Base-by-base conservation (phyloP, 2,329 filamentous ascomycete species). In the Penicillium sp. region DNA sequence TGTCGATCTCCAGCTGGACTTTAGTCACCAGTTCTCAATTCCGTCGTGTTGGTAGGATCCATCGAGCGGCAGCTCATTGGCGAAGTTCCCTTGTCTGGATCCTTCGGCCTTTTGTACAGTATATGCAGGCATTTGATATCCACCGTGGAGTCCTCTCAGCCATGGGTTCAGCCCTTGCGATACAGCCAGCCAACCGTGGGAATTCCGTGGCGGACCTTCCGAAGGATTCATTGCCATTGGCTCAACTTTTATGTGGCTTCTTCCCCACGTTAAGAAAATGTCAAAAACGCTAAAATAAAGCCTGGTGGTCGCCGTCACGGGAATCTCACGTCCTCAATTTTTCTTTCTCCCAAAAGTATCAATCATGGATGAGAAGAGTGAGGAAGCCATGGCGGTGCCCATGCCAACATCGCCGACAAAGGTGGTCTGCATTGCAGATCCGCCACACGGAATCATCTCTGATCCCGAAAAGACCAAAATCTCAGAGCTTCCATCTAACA, bases 351-450 rank as follows among this genome's bases (percentile, higher is more conserved):
- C 10, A 16, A 13, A 21, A 21, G 22, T 22, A 40, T 46, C 46
- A 22, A 48, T 34, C 14, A 60, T 60, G 58, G 58, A 60, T 31
- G 56, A 56, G 18, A 58, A 54, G 43, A 58, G 50, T 29, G 50
- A 54, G n/a, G 14, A 42, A 32, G 39, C 34, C 53, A 16, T 54
- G 42, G 53, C 56, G 1, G 32, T 36, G 31, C 45, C 45, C 34
- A 10, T 40, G 38, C 38, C 38, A 21, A 6, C 38, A 40, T 7
- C 38, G 18, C 56, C 58, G 18, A 45, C 43, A 21, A 50, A 40
- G 48, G 58, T 47, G 7, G 40, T 47, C 38, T 46, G 42, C 39
- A 50, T 40, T n/a, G 38, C 38, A 40, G 38, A 40, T n/a, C 38
- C 38, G 16, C 38, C 38, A 5, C 38, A 40, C 18, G 38, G 38